Evolutionary conservation across 306 rosid species (phyloP), one percentile per base, ranked within the genome.

Genomic region (Cicer bijugum): DNA sequence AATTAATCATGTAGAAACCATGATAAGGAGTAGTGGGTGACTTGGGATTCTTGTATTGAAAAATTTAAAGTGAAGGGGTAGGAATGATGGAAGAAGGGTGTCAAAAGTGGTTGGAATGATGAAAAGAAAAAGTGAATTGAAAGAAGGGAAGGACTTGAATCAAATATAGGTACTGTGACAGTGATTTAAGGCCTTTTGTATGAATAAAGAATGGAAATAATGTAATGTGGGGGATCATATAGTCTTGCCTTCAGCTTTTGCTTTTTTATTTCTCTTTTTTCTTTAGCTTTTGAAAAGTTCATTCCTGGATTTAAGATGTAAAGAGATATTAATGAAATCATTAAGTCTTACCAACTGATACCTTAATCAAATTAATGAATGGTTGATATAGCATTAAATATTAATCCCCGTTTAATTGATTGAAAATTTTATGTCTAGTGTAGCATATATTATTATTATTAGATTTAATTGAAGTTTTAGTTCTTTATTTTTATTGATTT

Each of bases 1-100:
- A 28, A 3, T 51, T 20, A 55, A 52, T 61, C 73, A 20, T 42
- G 63, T 47, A 75, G 52, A 23, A 61, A 50, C 14, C 74, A 78
- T 67, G 52, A 75, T 74, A 55, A 76, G 72, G 66, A 79, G 57
- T 52, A 15, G 59, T 56, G 78, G 75, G 84, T 71, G 67, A 56
- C 75, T 55, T 80, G 84, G 85, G 85, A 86, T 83, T 71, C 87
- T 84, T 12, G 39, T 17, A 53, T 69, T 74, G 56, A 65, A 80
- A 75, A 80, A n/a, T 14, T 0, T 40, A 75, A 76, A 75, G 86
- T 61, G 79, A 62, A 51, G 61, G 69, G 78, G 40, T 59, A 33
- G 81, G 45, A 88, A 89, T 88, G 92, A 89, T 87, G 94, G 82
- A 87, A 81, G 69, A 72, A 76, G 81, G 89, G 75, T 67, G 82